A percentile compares a stretch with the other conserved stretches of the same genome.
These are phyloP conservation scores for Nicotiana obtusifolia DNA, from an alignment of 257 asterid species.

Conservation along the genomic window DNA sequence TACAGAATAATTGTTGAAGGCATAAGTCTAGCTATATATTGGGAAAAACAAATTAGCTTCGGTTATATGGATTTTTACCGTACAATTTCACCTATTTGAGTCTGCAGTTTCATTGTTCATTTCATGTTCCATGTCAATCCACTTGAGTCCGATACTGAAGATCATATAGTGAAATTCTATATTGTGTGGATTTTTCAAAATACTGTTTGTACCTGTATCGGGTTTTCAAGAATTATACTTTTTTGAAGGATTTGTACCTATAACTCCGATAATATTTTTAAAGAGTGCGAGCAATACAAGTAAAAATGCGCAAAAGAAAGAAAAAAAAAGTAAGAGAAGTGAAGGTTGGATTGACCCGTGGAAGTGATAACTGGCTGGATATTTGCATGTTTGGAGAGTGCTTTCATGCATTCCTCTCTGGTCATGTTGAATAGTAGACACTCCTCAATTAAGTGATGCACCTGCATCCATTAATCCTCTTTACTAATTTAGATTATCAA, in stretches of 20 bases:
- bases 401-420: conserved; percentile 52
- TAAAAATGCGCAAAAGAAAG: too few relatives aligned
- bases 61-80: neutral
- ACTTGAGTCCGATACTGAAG: too few relatives aligned
- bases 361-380: conserved; percentile 42
- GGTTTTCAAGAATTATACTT: too few relatives aligned
- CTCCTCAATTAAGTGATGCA: conserved; percentile 46
- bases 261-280: too few relatives aligned
- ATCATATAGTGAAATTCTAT: too few relatives aligned
- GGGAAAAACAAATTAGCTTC: neutral
- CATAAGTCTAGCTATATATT: neutral
- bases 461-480: conserved; percentile 11
- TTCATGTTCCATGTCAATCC: too few relatives aligned
- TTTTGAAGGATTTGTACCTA: too few relatives aligned
- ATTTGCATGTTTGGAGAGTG: conserved; percentile 46
- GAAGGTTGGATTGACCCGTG: conserved; percentile 26
- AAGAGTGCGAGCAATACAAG: too few relatives aligned
- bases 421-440: conserved; percentile 38
- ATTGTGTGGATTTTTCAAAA: too few relatives aligned
- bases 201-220: too few relatives aligned
- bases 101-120: too few relatives aligned
- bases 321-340: neutral
- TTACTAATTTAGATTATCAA: neutral
- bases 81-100: too few relatives aligned
- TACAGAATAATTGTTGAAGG: neutral